Evolutionary conservation across 306 rosid species (phyloP).

Genomic region (Purshia tridentata): DNA sequence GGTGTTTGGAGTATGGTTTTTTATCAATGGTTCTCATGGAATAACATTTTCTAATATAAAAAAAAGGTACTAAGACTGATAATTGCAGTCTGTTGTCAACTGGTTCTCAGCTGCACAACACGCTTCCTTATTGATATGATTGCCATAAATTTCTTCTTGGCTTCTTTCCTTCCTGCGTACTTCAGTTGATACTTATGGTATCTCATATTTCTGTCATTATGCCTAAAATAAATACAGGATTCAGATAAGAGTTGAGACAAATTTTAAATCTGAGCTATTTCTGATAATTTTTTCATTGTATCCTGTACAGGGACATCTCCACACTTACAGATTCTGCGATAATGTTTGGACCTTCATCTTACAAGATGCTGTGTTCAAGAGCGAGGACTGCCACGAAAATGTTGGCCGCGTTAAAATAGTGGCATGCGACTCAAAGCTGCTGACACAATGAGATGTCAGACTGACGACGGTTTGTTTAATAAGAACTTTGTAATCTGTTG

Average conservation of each 20-base stretch:
- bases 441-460: constrained; percentile 53
- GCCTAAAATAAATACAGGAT: neutral
- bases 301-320: constrained; percentile 81
- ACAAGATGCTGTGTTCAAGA: constrained; percentile 64
- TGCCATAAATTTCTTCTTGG: neutral
- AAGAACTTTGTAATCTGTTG: constrained; percentile 15
- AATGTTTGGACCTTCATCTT: constrained; percentile 97
- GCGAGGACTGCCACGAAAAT: constrained; percentile 59
- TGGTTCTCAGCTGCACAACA: neutral
- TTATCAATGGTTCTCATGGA: neutral
- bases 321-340: constrained; percentile 94
- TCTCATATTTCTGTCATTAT: neutral
- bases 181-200: neutral
- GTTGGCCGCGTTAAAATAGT: constrained; percentile 84
- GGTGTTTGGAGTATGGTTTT: neutral
- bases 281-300: neutral
- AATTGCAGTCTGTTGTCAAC: neutral
- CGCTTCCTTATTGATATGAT: neutral
- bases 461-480: constrained; percentile 22
- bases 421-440: constrained; percentile 95
- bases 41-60: neutral
- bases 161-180: neutral
- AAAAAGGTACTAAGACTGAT: neutral
- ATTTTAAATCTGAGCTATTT: neutral
- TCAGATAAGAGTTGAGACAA: neutral